These are phyloP conservation scores for Euryodendron excelsum DNA, from an alignment of 148 eudicot species.

Conservation along the genomic window DNA sequence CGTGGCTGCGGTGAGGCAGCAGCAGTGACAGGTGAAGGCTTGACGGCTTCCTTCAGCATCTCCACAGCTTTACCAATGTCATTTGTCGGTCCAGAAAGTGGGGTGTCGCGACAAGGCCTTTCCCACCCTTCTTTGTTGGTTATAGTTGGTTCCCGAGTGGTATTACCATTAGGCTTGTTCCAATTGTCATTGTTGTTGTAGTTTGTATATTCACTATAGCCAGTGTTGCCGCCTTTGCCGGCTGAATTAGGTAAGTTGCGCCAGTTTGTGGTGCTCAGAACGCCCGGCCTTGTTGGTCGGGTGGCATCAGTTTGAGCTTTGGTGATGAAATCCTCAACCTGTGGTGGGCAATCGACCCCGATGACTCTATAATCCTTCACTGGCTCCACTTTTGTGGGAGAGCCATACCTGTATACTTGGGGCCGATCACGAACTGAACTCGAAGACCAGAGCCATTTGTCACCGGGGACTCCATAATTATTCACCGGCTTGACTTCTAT, in stretches of 20 bases:
- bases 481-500: background rate
- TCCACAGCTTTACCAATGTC: conserved; percentile 8
- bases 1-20: background rate
- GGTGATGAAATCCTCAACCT: background rate
- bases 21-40: background rate
- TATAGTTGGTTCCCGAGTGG: background rate
- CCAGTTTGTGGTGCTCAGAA: too few species aligned
- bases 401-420: background rate
- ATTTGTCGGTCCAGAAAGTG: background rate
- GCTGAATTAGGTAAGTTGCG: background rate
- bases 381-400: background rate
- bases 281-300: background rate
- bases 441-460: background rate
- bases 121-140: background rate
- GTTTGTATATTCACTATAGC: background rate
- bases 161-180: background rate
- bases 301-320: background rate
- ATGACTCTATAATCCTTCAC: background rate
- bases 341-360: background rate
- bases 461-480: background rate
- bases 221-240: background rate
- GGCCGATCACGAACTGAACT: conserved; percentile 11
- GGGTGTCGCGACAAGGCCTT: background rate
- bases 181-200: background rate
- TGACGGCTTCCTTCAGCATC: background rate